phyloP scores from a whole-genome alignment of 345 rosid species.

The Sonneratia caseolaris region DNA sequence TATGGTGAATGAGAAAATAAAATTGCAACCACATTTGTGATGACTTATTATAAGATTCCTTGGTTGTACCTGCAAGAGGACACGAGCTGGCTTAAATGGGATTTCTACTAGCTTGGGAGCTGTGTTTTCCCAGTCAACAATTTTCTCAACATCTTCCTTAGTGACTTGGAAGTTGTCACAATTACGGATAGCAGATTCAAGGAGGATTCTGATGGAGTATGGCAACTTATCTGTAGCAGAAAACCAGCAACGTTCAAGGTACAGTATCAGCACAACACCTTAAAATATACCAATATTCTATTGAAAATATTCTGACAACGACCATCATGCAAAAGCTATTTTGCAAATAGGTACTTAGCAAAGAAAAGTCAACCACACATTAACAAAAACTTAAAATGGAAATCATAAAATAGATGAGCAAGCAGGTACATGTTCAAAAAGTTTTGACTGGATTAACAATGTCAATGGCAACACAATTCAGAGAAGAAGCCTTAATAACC shows the following conservation, averaged over 20 bases:
- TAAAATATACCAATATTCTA: neutral
- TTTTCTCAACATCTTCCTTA: constrained; percentile 88
- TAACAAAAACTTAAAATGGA: too few relatives aligned
- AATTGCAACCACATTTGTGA: neutral
- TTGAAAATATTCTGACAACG: neutral
- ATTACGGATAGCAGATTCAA: constrained; percentile 92
- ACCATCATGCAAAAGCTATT: too few relatives aligned
- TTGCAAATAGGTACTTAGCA: too few relatives aligned
- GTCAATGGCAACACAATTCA: too few relatives aligned
- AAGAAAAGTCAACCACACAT: too few relatives aligned
- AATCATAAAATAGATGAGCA: too few relatives aligned
- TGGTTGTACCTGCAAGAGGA: constrained; percentile 65
- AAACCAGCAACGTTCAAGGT: constrained; percentile 11
- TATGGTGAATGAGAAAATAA: constrained; percentile 6
- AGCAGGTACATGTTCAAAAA: too few relatives aligned
- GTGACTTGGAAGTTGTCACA: constrained; percentile 97
- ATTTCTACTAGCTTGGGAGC: constrained; percentile 93
- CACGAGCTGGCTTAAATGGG: constrained; percentile 98
- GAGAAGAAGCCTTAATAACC: too few relatives aligned
- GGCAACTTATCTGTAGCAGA: constrained; percentile 63
- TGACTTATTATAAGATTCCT: neutral
- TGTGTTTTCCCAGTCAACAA: constrained; percentile 83
- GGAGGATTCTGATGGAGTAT: constrained; percentile 83
- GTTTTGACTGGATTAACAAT: too few relatives aligned
- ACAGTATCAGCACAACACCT: neutral